phyloP scores from a whole-genome alignment of 768 basidiomycete species.

The Phlebiopsis gigantea region DNA sequence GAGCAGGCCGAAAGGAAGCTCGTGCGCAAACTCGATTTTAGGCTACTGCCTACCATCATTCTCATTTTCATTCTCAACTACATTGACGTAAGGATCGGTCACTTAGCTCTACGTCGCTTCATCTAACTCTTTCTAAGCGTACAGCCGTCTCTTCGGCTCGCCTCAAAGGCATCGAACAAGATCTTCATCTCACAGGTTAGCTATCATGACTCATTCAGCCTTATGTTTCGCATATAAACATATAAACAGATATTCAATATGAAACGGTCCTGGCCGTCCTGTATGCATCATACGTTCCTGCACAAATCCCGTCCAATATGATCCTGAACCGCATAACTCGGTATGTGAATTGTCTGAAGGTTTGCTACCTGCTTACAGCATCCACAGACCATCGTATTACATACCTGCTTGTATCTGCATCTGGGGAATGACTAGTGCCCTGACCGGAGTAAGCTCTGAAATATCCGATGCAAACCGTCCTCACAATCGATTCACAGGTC shows the following conservation, averaged over 20 bases:
- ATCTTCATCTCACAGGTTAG: constrained; percentile 31
- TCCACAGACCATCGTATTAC: constrained; percentile 58
- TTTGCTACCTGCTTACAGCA: background rate
- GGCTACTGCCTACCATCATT: constrained; percentile 52
- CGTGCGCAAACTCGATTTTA: constrained; percentile 49
- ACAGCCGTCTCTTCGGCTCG: constrained; percentile 34
- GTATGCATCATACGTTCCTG: constrained; percentile 56
- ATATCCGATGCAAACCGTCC: background rate
- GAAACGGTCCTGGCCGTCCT: constrained; percentile 46
- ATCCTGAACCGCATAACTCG: constrained; percentile 49
- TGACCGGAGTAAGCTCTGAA: constrained; percentile 48
- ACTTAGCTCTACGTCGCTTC: background rate
- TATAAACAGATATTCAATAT: constrained; percentile 43
- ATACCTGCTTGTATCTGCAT: constrained; percentile 54
- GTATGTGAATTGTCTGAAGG: constrained; percentile 23
- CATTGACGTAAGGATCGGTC: constrained; percentile 45
- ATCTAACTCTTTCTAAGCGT: constrained; percentile 22
- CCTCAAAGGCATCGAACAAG: constrained; percentile 34
- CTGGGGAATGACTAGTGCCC: constrained; percentile 59
- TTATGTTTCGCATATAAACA: background rate
- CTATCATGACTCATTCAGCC: background rate
- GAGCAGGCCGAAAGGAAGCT: constrained; percentile 33
- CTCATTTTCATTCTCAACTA: constrained; percentile 64
- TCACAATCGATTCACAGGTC: constrained; percentile 29
- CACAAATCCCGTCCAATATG: constrained; percentile 67